Conservation (phyloP, 2,329 filamentous ascomycete species). For the Beauveria australis region DNA sequence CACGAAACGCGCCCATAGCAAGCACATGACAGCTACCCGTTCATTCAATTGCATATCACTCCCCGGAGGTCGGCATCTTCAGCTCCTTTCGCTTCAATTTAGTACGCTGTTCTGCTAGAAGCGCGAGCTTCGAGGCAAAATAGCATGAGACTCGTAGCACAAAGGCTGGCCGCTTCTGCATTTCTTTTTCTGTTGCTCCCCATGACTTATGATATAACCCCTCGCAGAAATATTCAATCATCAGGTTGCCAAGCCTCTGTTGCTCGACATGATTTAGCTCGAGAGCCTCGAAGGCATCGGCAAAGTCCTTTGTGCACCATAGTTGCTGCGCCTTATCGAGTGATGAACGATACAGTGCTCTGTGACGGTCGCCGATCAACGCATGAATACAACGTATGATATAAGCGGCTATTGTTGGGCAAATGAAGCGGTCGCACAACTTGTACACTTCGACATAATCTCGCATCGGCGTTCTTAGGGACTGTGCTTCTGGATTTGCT, state of each 20-base stretch:
- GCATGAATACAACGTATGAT: constrained; percentile 23
- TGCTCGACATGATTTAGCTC: constrained; percentile 17
- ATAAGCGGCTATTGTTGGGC: constrained; percentile 21
- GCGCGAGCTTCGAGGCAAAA: constrained; percentile 23
- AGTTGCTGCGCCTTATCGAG: constrained; percentile 21
- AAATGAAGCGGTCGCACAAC: constrained; percentile 28
- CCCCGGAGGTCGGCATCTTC: background rate
- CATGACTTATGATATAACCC: constrained; percentile 23
- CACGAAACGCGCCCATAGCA: background rate
- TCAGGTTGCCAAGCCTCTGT: constrained; percentile 15
- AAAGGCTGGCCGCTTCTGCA: constrained; percentile 22
- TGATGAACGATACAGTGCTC: constrained; percentile 22
- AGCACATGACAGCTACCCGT: background rate
- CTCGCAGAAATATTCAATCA: constrained; percentile 27
- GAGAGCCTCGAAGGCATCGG: constrained; percentile 27
- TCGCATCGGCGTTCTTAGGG: constrained; percentile 20
- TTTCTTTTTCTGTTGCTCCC: constrained; percentile 17
- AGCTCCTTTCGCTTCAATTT: constrained; percentile 25
- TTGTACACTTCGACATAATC: constrained; percentile 29
- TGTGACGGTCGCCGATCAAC: constrained; percentile 24
- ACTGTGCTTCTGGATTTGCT: constrained; percentile 19
- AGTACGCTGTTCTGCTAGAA: constrained; percentile 14
- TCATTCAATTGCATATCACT: background rate
- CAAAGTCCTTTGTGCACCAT: constrained; percentile 25
- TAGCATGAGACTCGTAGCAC: constrained; percentile 22